Base-by-base conservation (phyloP, 345 rosid species). In the Brassica cretica region DNA sequence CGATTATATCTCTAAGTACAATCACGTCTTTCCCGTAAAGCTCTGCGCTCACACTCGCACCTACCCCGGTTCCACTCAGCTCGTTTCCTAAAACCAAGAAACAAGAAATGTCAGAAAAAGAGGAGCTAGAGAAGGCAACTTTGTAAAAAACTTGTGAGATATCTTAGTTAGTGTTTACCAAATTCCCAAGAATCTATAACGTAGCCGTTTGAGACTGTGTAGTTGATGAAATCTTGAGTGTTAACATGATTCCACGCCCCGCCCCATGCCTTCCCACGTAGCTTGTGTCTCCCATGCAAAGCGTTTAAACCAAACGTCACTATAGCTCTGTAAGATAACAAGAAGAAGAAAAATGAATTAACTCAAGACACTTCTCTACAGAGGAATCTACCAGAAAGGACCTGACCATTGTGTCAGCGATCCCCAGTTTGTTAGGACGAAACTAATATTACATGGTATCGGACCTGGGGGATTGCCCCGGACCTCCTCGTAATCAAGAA, bases 111-210 rank as follows among this genome's bases (percentile, higher is more conserved):
- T 62, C 19, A 61, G 68, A 49, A 73, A 73, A 61, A 60, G 7
- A 62, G 5, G 1, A 44, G 27, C 19, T 15, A 68, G 78, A 76
- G 64, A 39, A 39, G 61, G 5, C 2, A 1, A 32, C 73, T 66
- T 66, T 6, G 10, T 37, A 37, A 6, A 55, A 30, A 33, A 41
- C 33, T 39, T 30, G 14, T 4, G 11, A 37, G 3, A 37, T 15
- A 37, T 66, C 6, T 27, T 2, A 27, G 30, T 27, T 32, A 11
- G 32, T 65, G 2, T n/a, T 5, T 87, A 95, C 99, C 99, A 16
- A 88, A 93, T 86, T 95, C 99, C 99, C 99, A 95, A 39, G 98
- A 91, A 77, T 95, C 96, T 72, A 95, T 88, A 29, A 12, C 73
- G 82, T 95, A 86, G 70, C 96, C 91, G 78, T 86, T 86, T 70